phyloP scores from a whole-genome alignment of 768 basidiomycete genomes.

The Boletus vinaceobasis region DNA sequence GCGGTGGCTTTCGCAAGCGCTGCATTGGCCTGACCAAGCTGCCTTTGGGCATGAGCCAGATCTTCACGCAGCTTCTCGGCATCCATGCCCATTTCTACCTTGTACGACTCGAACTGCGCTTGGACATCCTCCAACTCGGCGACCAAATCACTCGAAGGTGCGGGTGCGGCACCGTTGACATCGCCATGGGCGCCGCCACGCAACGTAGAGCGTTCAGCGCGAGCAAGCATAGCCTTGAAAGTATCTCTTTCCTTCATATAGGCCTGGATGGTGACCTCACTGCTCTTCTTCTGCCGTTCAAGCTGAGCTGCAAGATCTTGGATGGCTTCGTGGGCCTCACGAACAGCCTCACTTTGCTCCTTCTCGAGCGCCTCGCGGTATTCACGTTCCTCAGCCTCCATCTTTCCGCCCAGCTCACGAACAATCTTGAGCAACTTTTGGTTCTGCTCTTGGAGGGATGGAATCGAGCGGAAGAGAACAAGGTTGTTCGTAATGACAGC shows the following conservation, averaged over 20 bases:
- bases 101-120: conserved; percentile 76
- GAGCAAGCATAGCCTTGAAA: conserved; percentile 67
- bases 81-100: conserved; percentile 78
- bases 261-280: conserved; percentile 69
- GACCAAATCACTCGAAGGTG: conserved; percentile 38
- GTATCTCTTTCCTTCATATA: conserved; percentile 88
- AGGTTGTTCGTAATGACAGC: conserved; percentile 85
- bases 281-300: conserved; percentile 70
- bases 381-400: conserved; percentile 83
- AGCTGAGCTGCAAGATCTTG: conserved; percentile 73
- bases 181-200: conserved; percentile 31
- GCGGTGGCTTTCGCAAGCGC: conserved; percentile 81
- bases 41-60: conserved; percentile 57
- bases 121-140: conserved; percentile 72
- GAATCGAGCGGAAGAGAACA: conserved; percentile 79
- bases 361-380: conserved; percentile 65
- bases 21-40: conserved; percentile 60
- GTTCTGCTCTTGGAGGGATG: conserved; percentile 86
- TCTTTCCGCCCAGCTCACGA: conserved; percentile 74
- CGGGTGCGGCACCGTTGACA: conserved; percentile 24
- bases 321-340: conserved; percentile 87
- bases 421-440: conserved; percentile 82
- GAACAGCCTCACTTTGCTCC: conserved; percentile 76
- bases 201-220: conserved; percentile 38
- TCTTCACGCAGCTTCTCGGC: conserved; percentile 71